These are phyloP conservation scores for Lumnitzera littorea DNA, from an alignment of 345 rosid species.

Conservation along the genomic window DNA sequence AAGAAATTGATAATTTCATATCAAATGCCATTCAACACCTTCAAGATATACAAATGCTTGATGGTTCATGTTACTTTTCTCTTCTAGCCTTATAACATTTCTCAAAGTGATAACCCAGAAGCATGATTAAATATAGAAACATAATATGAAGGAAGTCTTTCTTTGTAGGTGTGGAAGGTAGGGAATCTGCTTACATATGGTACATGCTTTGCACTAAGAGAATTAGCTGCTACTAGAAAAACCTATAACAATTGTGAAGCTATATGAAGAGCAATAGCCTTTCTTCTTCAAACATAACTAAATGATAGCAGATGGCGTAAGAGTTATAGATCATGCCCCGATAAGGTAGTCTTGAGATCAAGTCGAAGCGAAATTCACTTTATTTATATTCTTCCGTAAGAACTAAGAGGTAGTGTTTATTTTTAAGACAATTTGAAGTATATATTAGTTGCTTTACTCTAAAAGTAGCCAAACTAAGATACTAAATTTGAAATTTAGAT, in stretches of 20 bases:
- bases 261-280: slow-evolving; percentile 15
- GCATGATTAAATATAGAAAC: neutral
- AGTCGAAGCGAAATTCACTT: no score
- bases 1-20: slow-evolving; percentile 30
- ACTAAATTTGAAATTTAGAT: neutral
- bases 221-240: slow-evolving; percentile 35
- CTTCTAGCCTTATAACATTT: neutral
- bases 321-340: no score
- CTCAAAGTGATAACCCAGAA: neutral
- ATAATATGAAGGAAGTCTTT: neutral
- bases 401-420: no score
- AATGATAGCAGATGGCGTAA: no score
- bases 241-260: slow-evolving; percentile 22
- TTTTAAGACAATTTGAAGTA: no score
- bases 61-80: slow-evolving; percentile 37
- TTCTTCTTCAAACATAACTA: no score
- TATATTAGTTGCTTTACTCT: no score
- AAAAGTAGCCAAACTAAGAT: no score
- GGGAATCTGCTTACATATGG: slow-evolving; percentile 39
- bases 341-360: no score
- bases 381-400: no score
- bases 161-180: slow-evolving; percentile 31
- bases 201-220: slow-evolving; percentile 43
- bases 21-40: slow-evolving; percentile 21
- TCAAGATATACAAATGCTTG: slow-evolving; percentile 24